A percentile compares a stretch with the other conserved stretches of the same genome.
phyloP scores from a whole-genome alignment of 768 basidiomycete genomes.

The Dacryopinax primogenitus region DNA sequence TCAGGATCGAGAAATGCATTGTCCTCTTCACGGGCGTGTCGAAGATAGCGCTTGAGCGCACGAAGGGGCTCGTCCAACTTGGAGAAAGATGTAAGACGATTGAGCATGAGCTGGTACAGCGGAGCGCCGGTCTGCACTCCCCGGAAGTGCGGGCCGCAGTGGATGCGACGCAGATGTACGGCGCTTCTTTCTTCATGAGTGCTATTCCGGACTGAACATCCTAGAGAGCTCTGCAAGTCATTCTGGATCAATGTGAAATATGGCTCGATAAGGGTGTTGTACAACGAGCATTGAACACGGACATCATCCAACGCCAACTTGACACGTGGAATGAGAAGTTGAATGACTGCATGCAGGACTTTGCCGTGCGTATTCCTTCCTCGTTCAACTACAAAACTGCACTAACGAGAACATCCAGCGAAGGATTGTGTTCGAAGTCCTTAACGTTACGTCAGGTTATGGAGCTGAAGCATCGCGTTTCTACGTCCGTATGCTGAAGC shows the following conservation, averaged over 20 bases:
- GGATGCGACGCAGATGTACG: neutral
- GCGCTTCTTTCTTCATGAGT: neutral
- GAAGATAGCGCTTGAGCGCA: neutral
- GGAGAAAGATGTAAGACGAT: neutral
- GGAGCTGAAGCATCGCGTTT: neutral
- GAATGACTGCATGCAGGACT: neutral
- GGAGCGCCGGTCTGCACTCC: neutral
- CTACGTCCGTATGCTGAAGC: neutral
- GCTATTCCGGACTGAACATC: neutral
- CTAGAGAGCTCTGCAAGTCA: neutral
- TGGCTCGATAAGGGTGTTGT: neutral
- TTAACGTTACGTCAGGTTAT: neutral
- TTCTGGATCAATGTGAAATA: neutral
- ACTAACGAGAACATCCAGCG: neutral
- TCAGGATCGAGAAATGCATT: neutral
- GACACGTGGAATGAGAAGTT: neutral
- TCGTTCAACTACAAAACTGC: neutral
- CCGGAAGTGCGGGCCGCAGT: neutral
- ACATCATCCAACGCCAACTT: neutral
- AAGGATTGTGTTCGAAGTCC: neutral
- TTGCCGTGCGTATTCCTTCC: neutral
- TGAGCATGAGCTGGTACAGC: neutral
- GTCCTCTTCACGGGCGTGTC: neutral
- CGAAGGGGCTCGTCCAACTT: neutral
- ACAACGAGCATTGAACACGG: neutral